Evolutionary conservation across 1,284 basidiomycete species (phyloP), one percentile per base, ranked within the genome.

Genomic region (Apiotrichum gamsii): DNA sequence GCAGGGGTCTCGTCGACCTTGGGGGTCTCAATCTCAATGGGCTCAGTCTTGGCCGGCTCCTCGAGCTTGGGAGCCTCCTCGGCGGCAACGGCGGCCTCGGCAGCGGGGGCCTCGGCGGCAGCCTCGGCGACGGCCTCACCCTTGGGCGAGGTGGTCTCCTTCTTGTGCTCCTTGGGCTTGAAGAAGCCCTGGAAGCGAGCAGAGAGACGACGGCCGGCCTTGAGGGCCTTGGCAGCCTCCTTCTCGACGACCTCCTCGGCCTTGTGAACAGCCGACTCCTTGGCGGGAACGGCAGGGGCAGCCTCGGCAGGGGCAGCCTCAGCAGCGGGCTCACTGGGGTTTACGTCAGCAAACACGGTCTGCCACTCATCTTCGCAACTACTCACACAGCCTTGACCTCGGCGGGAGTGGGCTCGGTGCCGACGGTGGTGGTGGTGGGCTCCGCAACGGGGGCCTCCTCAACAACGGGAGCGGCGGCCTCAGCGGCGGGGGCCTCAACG

Each of bases 191-290:
- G 63, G 56, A 70, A 58, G 39, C 67, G 64, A 34, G 65, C 62
- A 14, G 69, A 71, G 21, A 71, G 57, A 32, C 69, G 64, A 49
- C 69, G 67, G 47, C 56, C 53, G 36, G 63, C 60, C 55, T 69
- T 69, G 51, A 60, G 44, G 15, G 51, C 52, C 49, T 65, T 67
- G 57, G 45, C 24, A 20, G 52, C 46, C 45, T 47, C 50, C 40
- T 49, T 35, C 43, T 47, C 47, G 8, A 39, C 42, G 18, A 40
- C 18, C 24, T 39, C 20, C 39, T 50, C 52, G 13, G 37, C 37
- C 21, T 32, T 23, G 32, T 45, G 45, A 28, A 34, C 46, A n/a
- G 34, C 40, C 10, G 20, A 28, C 15, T 45, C 39, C 34, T 45
- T 32, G 47, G 48, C 58, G 16, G 44, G 25, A 11, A 28, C 50